Conservation (phyloP, 768 basidiomycete species). For the Asterophora parasitica region DNA sequence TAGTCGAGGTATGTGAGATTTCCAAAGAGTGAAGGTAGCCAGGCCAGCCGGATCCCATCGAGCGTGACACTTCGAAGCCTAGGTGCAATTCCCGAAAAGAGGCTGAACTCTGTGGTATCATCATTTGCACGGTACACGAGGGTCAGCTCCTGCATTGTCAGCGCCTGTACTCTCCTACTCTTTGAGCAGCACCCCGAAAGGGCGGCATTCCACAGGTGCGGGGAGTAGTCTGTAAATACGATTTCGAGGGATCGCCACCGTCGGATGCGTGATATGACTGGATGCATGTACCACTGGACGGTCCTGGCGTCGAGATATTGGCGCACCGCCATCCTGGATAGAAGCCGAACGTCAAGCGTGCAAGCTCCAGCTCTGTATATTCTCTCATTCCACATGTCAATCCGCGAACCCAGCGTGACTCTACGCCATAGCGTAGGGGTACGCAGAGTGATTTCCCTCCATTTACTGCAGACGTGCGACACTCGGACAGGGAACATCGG, state of each 20-base stretch:
- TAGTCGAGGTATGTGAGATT: conserved; percentile 65
- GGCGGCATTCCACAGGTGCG: conserved; percentile 66
- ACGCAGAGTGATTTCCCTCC: conserved; percentile 57
- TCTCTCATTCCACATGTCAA: conserved; percentile 59
- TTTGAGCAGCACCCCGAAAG: conserved; percentile 49
- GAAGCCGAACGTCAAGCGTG: conserved; percentile 55
- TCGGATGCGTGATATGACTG: conserved; percentile 45
- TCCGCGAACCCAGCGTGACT: conserved; percentile 43
- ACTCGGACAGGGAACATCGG: conserved; percentile 53
- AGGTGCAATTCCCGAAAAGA: conserved; percentile 62
- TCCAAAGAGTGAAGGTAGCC: conserved; percentile 57
- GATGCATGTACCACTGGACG: conserved; percentile 60
- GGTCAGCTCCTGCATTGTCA: conserved; percentile 46
- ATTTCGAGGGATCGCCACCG: conserved; percentile 63
- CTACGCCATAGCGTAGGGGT: conserved; percentile 64
- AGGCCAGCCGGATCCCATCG: conserved; percentile 60
- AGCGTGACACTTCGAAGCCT: conserved; percentile 49
- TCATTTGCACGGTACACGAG: conserved; percentile 63
- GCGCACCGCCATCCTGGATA: conserved; percentile 26
- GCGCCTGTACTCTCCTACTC: conserved; percentile 30
- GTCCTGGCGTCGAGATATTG: conserved; percentile 37
- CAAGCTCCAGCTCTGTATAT: conserved; percentile 57
- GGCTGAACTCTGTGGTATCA: conserved; percentile 59
- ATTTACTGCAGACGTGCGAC: conserved; percentile 65
- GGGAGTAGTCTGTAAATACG: conserved; percentile 48